Conservation (phyloP, 83 land plant species). For the Diphasiastrum complanatum region DNA sequence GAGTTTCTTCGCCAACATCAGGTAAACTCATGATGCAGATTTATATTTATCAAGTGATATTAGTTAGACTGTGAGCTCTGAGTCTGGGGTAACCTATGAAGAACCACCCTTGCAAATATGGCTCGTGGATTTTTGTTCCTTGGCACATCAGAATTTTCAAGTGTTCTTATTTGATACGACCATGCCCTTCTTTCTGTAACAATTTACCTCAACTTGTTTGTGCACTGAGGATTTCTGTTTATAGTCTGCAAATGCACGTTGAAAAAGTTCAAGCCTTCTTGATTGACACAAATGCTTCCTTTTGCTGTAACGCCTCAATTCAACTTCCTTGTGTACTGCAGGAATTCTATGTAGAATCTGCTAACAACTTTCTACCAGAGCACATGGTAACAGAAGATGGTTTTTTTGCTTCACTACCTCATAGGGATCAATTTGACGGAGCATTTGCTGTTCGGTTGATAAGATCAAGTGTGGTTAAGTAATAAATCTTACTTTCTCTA, state of each 20-base stretch:
- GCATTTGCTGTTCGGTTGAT: conserved; percentile 84
- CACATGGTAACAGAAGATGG: conserved; percentile 58
- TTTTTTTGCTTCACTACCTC: conserved; percentile 62
- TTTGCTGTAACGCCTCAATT: background rate
- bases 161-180: too few relatives aligned
- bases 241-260: background rate
- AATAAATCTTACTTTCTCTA: too few relatives aligned
- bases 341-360: conserved; percentile 67
- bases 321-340: conserved; percentile 24
- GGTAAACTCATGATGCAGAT: conserved; percentile 36
- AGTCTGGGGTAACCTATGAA: background rate
- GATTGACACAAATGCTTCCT: background rate
- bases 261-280: background rate
- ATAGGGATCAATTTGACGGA: conserved; percentile 63
- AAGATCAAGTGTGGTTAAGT: too few relatives aligned
- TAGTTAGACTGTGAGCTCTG: background rate
- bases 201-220: too few relatives aligned
- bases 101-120: too few relatives aligned
- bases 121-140: too few relatives aligned
- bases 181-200: too few relatives aligned
- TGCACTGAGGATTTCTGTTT: too few relatives aligned
- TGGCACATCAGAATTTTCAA: too few relatives aligned
- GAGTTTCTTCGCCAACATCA: conserved; percentile 63
- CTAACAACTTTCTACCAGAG: conserved; percentile 43
- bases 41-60: conserved; percentile 3